Evolutionary conservation across 2,329 filamentous ascomycete species (phyloP).

Genomic region (Amylocarpus encephaloides): DNA sequence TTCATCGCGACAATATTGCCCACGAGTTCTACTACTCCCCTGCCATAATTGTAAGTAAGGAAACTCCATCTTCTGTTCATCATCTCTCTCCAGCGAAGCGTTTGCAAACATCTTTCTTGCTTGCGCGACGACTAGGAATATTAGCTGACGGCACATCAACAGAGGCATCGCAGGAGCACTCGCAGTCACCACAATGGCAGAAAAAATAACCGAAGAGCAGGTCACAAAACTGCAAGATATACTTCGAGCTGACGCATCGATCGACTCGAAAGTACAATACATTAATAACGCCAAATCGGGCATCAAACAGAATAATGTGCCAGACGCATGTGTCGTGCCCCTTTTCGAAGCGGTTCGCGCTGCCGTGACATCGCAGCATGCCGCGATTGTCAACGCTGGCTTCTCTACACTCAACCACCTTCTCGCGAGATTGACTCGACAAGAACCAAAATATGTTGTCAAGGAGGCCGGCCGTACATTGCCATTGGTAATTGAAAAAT

Average conservation of each 20-base stretch:
- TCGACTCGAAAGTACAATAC: constrained; percentile 64
- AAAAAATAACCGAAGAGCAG: constrained; percentile 54
- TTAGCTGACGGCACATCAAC: constrained; percentile 14
- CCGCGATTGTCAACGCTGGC: constrained; percentile 70
- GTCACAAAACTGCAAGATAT: constrained; percentile 47
- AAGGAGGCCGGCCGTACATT: constrained; percentile 67
- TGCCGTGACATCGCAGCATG: constrained; percentile 70
- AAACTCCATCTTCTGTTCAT: not conserved
- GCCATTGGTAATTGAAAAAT: constrained; percentile 71
- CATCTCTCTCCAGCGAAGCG: not conserved
- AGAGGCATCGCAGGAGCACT: constrained; percentile 14
- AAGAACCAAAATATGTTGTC: constrained; percentile 68
- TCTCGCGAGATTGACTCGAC: constrained; percentile 76
- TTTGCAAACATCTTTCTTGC: not conserved
- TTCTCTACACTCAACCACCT: constrained; percentile 86
- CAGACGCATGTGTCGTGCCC: constrained; percentile 61
- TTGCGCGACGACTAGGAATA: not conserved
- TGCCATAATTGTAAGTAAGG: not conserved
- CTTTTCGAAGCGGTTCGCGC: constrained; percentile 78
- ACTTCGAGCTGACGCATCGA: constrained; percentile 54
- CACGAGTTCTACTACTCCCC: not conserved
- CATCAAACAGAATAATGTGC: constrained; percentile 90
- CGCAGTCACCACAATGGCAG: constrained; percentile 38
- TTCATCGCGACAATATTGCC: not conserved
- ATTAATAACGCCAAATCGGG: constrained; percentile 74